phyloP scores from a whole-genome alignment of 1,284 basidiomycete genomes.

The Malassezia sp. region DNA sequence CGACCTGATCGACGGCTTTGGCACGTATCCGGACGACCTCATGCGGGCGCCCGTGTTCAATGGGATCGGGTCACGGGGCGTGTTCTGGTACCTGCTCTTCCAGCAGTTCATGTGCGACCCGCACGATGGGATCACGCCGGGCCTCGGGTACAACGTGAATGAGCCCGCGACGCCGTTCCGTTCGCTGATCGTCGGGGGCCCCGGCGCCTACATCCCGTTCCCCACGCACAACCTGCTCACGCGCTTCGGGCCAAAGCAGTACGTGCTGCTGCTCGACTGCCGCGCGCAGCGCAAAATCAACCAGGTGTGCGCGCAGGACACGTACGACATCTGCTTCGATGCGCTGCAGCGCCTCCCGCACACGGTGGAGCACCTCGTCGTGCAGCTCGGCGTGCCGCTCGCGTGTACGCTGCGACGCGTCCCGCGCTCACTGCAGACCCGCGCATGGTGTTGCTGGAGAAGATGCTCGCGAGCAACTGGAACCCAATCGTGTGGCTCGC shows the following conservation, averaged over 20 bases:
- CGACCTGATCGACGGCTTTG: constrained; percentile 76
- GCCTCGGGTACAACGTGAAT: constrained; percentile 21
- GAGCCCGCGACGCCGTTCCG: constrained; percentile 7
- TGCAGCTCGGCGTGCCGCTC: constrained; percentile 45
- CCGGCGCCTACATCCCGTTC: constrained; percentile 38
- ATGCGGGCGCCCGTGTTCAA: constrained; percentile 41
- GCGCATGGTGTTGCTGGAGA: constrained; percentile 43
- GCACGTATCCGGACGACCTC: constrained; percentile 53
- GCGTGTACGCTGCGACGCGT: no score
- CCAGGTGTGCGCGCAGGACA: constrained; percentile 34
- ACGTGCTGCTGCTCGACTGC: constrained; percentile 39
- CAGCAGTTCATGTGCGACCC: constrained; percentile 41
- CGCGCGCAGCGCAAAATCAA: constrained; percentile 41
- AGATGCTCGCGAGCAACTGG: constrained; percentile 28
- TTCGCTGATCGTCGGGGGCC: constrained; percentile 33
- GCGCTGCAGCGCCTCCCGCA: constrained; percentile 26
- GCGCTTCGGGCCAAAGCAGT: constrained; percentile 43
- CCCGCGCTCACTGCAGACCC: no score
- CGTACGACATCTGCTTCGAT: constrained; percentile 34
- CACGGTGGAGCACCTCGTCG: constrained; percentile 39
- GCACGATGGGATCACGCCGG: constrained; percentile 24
- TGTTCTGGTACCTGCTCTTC: constrained; percentile 44
- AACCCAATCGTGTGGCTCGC: constrained; percentile 42
- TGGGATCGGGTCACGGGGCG: constrained; percentile 30
- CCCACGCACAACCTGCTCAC: constrained; percentile 34